phyloP scores from a whole-genome alignment of 306 rosid genomes.

The Castanea crenata region DNA sequence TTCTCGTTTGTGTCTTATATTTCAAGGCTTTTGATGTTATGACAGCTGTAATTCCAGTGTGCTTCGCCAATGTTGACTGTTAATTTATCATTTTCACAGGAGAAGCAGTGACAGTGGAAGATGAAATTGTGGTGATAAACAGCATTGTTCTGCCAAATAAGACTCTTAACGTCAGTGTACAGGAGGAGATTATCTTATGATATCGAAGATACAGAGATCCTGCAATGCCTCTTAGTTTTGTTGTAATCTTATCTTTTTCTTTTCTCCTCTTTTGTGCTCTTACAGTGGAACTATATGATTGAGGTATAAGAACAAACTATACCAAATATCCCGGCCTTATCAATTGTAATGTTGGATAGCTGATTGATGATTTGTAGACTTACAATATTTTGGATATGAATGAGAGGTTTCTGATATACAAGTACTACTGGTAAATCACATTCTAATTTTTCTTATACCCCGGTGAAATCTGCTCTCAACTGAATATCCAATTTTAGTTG shows the following conservation, averaged over 20 bases:
- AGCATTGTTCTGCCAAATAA: conserved; percentile 93
- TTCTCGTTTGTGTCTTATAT: background rate
- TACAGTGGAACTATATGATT: background rate
- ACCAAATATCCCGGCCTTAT: background rate
- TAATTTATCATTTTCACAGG: conserved; percentile 47
- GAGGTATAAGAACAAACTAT: background rate
- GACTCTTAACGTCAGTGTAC: conserved; percentile 84
- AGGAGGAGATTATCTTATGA: conserved; percentile 81
- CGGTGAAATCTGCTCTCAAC: background rate
- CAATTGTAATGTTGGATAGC: background rate
- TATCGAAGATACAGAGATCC: conserved; percentile 1
- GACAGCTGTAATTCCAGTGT: background rate
- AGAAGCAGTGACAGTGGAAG: conserved; percentile 86
- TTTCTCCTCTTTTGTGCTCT: background rate
- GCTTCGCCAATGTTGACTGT: background rate
- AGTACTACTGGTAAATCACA: background rate
- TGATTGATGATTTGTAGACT: conserved; percentile 18
- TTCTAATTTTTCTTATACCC: background rate
- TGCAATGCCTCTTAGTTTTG: conserved; percentile 13
- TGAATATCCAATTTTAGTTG: background rate
- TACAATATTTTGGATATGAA: background rate
- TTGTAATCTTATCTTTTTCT: background rate
- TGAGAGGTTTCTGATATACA: background rate
- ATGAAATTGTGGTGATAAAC: conserved; percentile 82
- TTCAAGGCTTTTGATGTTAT: background rate